Conservation (phyloP, 2,329 filamentous ascomycete species). For the Ceratocystiopsis minuta region DNA sequence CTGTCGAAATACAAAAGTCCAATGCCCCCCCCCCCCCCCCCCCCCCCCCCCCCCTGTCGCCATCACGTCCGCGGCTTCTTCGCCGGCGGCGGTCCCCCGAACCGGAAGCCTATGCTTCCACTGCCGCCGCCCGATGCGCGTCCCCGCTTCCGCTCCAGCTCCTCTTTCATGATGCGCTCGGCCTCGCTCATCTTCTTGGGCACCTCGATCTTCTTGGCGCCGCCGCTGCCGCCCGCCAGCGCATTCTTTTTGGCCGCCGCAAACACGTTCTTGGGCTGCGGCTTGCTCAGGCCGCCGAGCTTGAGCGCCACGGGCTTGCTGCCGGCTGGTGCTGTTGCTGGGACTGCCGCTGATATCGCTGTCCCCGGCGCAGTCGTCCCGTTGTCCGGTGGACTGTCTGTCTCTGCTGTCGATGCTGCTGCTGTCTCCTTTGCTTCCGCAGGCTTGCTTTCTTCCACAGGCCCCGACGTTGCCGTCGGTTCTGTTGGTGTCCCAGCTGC, state of each 20-base stretch:
- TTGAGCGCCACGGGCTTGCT: constrained; percentile 41
- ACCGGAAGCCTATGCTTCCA: constrained; percentile 1
- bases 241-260: constrained; percentile 50
- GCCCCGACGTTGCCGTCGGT: background rate
- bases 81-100: constrained; percentile 9
- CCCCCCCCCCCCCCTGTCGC: too few relatives aligned
- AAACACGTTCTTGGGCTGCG: constrained; percentile 65
- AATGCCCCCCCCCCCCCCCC: too few relatives aligned
- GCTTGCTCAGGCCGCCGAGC: constrained; percentile 32
- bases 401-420: constrained; percentile 1
- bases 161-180: constrained; percentile 76
- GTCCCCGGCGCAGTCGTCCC: background rate
- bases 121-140: constrained; percentile 20
- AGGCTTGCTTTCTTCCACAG: background rate
- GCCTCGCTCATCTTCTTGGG: constrained; percentile 77
- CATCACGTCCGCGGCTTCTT: constrained; percentile 33
- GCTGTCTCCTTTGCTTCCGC: constrained; percentile 1
- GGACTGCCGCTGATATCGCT: background rate
- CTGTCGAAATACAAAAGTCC: background rate
- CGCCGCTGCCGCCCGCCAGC: constrained; percentile 28
- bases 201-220: constrained; percentile 44
- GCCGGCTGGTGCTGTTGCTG: background rate
- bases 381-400: background rate
- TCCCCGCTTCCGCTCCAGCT: constrained; percentile 52
- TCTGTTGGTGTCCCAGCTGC: constrained; percentile 3